These are phyloP conservation scores for Metschnikowia matae DNA, from an alignment of 805 yeast genomes.

Conservation along the genomic window DNA sequence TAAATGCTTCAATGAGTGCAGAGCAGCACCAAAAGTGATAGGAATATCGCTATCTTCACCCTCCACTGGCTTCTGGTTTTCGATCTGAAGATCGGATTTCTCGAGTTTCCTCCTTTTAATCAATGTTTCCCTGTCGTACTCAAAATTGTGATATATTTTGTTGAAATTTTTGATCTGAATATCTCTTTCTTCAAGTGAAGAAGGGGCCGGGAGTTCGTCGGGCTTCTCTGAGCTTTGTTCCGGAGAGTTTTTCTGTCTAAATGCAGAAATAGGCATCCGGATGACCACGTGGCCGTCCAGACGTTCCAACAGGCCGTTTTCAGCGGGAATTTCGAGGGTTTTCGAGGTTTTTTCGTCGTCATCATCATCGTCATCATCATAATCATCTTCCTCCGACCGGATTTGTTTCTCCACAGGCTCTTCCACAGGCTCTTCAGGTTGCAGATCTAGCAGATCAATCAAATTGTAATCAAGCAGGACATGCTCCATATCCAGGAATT, in stretches of 20 bases:
- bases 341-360: constrained; percentile 17
- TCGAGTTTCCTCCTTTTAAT: constrained; percentile 73
- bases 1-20: constrained; percentile 63
- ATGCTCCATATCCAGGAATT: constrained; percentile 24
- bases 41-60: constrained; percentile 19
- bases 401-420: not conserved
- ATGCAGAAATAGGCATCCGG: constrained; percentile 32
- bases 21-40: constrained; percentile 36
- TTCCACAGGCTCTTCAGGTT: not conserved
- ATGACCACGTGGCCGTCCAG: constrained; percentile 31
- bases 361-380: constrained; percentile 20
- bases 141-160: constrained; percentile 71
- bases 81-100: constrained; percentile 71
- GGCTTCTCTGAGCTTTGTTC: constrained; percentile 9
- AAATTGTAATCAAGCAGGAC: constrained; percentile 33
- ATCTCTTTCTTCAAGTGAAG: constrained; percentile 37
- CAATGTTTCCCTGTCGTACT: constrained; percentile 70
- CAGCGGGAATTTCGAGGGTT: constrained; percentile 12
- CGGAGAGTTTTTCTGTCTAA: constrained; percentile 8
- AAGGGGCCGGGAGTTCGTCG: constrained; percentile 10
- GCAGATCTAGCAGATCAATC: constrained; percentile 23
- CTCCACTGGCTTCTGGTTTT: constrained; percentile 20
- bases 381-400: constrained; percentile 16
- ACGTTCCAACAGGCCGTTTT: constrained; percentile 11
- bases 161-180: constrained; percentile 57